Conservation (phyloP, 225 moss, liverwort and hornwort species). For the Anthoceros angustus region DNA sequence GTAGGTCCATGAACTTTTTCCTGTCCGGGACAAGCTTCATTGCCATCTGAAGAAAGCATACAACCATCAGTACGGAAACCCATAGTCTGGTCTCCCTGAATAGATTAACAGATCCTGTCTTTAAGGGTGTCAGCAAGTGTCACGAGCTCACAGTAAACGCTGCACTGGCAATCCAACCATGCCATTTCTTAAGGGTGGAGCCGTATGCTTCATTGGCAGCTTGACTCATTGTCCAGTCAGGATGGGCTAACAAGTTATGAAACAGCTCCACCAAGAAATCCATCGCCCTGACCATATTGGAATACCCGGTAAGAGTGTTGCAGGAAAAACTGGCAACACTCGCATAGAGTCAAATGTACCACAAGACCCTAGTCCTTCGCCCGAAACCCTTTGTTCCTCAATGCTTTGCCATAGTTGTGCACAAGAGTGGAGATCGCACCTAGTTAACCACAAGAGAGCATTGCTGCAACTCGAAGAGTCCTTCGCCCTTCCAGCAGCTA, state of each 20-base stretch:
- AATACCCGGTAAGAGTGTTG: neutral
- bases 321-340: too few species aligned
- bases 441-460: constrained; percentile 86
- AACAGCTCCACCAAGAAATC: constrained; percentile 95
- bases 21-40: constrained; percentile 82
- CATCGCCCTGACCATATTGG: constrained; percentile 47
- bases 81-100: neutral
- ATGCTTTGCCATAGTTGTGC: too few species aligned
- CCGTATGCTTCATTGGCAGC: constrained; percentile 67
- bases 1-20: constrained; percentile 55
- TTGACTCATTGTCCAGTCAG: constrained; percentile 86
- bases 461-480: constrained; percentile 83
- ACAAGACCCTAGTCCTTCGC: neutral
- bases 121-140: neutral
- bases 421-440: constrained; percentile 19
- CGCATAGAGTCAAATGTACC: neutral
- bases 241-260: constrained; percentile 49
- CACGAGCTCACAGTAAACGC: constrained; percentile 51
- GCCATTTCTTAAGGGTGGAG: constrained; percentile 70
- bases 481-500: constrained; percentile 61
- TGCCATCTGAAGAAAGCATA: constrained; percentile 42
- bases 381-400: neutral
- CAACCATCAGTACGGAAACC: neutral
- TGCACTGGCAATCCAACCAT: constrained; percentile 95
- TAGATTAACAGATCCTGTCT: neutral